Base-by-base conservation (phyloP, 495 filamentous ascomycete genomes). In the Penicillium waksmanii region DNA sequence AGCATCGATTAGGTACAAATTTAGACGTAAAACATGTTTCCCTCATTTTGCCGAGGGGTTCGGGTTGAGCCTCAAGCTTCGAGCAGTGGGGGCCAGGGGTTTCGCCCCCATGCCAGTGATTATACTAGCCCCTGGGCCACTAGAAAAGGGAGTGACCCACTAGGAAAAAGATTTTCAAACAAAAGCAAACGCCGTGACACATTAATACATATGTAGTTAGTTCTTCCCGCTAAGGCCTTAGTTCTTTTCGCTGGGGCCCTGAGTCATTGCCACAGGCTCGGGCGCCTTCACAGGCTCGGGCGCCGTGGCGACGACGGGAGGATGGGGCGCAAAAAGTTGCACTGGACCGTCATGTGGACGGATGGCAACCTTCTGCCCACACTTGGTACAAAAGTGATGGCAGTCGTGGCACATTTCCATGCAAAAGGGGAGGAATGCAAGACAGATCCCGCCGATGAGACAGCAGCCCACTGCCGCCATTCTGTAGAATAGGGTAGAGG, bases 341-440 rank as follows among this genome's bases (percentile, higher is more conserved):
- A 62, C 34, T 0, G 33, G 31, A 0, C 55, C 62, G 11, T 65
- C 62, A 33, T 65, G 58, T 2, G 58, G 46, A n/a, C 19, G 27
- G 25, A 58, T 38, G 18, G 62, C 62, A 3, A 65, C 55, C 18
- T 53, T 40, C 3, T 48, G 23, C 0, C 47, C 47, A 18, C 62
- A 65, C n/a, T 58, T 58, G 18, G 55, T 47, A 9, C 62, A 65
- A 46, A 65, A 65, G 33, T 65, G 62, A 34, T 65, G 62, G 8
- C 42, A 23, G 12, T 65, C 62, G 18, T 65, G 62, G 18, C 62
- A 65, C 62, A 65, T 62, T 40, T 65, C 44, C 50, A 62, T 55
- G 17, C 62, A 65, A 25, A 27, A 65, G 0, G 62, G 62, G n/a
- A 65, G 33, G 15, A 62, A 65, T 7, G 62, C 62, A 10, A 59